phyloP scores from a whole-genome alignment of 495 filamentous ascomycete species.

The Lasiosphaeria miniovina region DNA sequence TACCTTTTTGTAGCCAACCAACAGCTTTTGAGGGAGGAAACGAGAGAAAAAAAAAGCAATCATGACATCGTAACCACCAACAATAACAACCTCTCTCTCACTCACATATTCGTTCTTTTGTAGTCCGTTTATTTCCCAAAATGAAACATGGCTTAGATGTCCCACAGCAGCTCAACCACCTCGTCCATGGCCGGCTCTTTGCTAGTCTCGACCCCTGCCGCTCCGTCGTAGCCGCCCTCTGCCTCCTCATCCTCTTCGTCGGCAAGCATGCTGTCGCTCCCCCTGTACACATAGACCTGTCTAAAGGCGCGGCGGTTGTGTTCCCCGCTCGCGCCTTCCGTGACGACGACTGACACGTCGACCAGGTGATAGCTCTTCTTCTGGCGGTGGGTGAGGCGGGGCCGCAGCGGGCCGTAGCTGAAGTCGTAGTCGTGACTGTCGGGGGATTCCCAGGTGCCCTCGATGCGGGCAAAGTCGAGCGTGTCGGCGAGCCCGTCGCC shows the following conservation, averaged over 20 bases:
- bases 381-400: conserved; percentile 15
- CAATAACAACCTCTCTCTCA: not conserved
- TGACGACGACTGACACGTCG: conserved; percentile 11
- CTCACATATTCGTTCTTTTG: not conserved
- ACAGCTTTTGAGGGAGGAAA: too few relatives aligned
- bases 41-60: too few relatives aligned
- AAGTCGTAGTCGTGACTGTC: conserved; percentile 44
- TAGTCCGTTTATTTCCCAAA: not conserved
- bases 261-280: not conserved
- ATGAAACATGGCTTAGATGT: conserved; percentile 13
- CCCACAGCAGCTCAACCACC: conserved; percentile 36
- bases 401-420: conserved; percentile 52
- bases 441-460: conserved; percentile 58
- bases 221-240: not conserved
- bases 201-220: not conserved
- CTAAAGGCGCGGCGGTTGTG: conserved; percentile 8
- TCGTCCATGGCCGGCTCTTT: conserved; percentile 21
- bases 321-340: not conserved
- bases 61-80: too few relatives aligned
- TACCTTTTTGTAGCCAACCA: too few relatives aligned
- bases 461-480: conserved; percentile 53
- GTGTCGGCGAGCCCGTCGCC: conserved; percentile 42
- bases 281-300: conserved; percentile 29
- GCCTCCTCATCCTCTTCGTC: not conserved
- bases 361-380: conserved; percentile 39